Conservation (phyloP, 768 basidiomycete genomes). For the Lentinula guzmanii region DNA sequence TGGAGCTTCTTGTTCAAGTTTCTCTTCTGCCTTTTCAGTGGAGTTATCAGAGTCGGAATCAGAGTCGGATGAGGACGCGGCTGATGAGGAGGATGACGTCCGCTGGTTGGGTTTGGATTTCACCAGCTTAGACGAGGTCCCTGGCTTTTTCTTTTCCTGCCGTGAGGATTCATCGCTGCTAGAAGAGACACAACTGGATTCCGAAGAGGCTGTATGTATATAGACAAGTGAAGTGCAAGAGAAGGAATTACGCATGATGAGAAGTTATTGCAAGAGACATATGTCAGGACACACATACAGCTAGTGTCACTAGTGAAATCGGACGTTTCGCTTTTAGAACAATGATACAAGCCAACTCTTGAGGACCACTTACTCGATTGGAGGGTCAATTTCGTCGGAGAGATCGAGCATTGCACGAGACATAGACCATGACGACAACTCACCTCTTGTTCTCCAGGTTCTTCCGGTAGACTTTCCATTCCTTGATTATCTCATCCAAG, state of each 20-base stretch:
- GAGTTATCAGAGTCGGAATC: conserved; percentile 10
- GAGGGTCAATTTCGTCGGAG: conserved; percentile 17
- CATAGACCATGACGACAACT: conserved; percentile 16
- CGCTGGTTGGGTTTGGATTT: neutral
- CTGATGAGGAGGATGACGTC: neutral
- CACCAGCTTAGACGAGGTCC: too few species aligned
- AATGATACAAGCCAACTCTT: too few species aligned
- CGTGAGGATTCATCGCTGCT: neutral
- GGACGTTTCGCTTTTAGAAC: too few species aligned
- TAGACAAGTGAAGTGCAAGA: neutral
- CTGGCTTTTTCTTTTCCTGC: neutral
- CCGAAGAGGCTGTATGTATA: neutral
- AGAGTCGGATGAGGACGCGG: neutral
- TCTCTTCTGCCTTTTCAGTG: neutral
- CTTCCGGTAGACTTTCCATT: conserved; percentile 44
- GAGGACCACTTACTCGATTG: neutral
- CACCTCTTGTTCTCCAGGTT: conserved; percentile 13
- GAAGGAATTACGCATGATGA: neutral
- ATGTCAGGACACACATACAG: conserved; percentile 4
- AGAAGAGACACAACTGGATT: neutral
- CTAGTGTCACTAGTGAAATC: conserved; percentile 10
- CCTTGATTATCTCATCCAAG: conserved; percentile 58
- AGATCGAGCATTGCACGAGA: conserved; percentile 14
- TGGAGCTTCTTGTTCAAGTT: neutral
- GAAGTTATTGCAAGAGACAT: neutral